Base-by-base conservation (phyloP, 2,329 filamentous ascomycete genomes). In the Fusarium nanum region DNA sequence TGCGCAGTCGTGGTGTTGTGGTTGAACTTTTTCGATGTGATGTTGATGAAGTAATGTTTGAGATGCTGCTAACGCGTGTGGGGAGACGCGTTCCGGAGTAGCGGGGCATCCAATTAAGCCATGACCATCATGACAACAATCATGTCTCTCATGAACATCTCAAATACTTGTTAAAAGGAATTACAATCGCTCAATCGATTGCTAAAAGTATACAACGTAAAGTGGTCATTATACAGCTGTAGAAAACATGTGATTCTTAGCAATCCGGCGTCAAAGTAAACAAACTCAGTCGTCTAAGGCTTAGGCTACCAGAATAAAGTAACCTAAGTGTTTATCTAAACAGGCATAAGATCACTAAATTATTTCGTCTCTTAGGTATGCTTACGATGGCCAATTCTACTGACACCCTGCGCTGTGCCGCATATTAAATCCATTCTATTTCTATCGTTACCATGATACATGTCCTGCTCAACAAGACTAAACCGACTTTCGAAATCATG, bases 41-140 rank as follows among this genome's bases (percentile, higher is more conserved):
- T 73, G 62, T 68, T 75, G 73, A 53, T 70, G 23, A 66, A 67
- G 59, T 16, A 70, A 73, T 63, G 71, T 72, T 75, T 71, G 40
- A 50, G 60, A 45, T 68, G 53, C 49, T 55, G 48, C 59, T 60
- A 52, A 70, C 71, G 71, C 73, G 73, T 73, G 70, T 37, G 67
- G 64, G 70, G 44, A 61, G 70, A 74, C 73, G 73, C 73, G 73
- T 74, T 74, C 55, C 46, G 48, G 28, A 54, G 49, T 58, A 68
- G 73, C 73, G 73, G 73, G 73, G 73, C 71, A 65, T 16, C 40
- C 25, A 30, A 63, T 70, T 59, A 67, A 70, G 12, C n/a, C 28
- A 40, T 18, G 46, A n/a, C 18, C 6, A 37, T n/a, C 34, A 37
- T 37, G 34, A 37, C 34, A 37, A 37, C 34, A 37, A 37, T 37